Percentiles rank a stretch among this genome's conserved stretches.
These are phyloP conservation scores for Cyclotella sp. DNA, from an alignment of 108 stramenopile species.

Conservation along the genomic window DNA sequence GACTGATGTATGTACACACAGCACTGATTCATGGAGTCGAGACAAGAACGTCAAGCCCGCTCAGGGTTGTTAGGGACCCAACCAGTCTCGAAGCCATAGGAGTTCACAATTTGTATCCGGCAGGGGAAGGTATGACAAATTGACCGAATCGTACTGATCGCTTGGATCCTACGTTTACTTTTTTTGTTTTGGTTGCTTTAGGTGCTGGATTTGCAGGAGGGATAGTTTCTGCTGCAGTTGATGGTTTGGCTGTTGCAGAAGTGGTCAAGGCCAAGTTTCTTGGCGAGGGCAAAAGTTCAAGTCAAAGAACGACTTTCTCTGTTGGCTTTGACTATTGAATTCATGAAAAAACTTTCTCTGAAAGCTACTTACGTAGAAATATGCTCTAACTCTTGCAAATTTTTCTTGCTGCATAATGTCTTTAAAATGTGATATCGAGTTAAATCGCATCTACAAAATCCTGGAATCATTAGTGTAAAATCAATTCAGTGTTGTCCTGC, in stretches of 20 bases:
- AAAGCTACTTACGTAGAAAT: too few relatives aligned
- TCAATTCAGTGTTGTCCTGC: too few relatives aligned
- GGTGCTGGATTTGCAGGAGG: slow-evolving; percentile 98
- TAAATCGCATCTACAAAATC: too few relatives aligned
- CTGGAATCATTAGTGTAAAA: too few relatives aligned
- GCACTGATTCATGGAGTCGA: slow-evolving; percentile 95
- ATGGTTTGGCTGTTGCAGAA: slow-evolving; percentile 88
- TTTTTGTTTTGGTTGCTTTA: background rate
- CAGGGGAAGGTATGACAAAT: slow-evolving; percentile 70
- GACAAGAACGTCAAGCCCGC: slow-evolving; percentile 92
- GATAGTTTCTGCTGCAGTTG: slow-evolving; percentile 95
- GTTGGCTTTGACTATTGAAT: slow-evolving; percentile 43
- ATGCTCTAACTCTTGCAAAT: too few relatives aligned
- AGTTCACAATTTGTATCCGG: slow-evolving; percentile 75
- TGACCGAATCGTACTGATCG: background rate
- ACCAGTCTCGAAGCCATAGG: slow-evolving; percentile 74
- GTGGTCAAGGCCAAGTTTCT: slow-evolving; percentile 68
- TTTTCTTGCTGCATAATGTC: too few relatives aligned
- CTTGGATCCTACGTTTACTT: background rate
- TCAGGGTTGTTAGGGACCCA: slow-evolving; percentile 78
- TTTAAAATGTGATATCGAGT: too few relatives aligned
- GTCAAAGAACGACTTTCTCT: slow-evolving; percentile 4
- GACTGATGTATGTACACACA: slow-evolving; percentile 18
- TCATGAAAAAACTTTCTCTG: background rate
- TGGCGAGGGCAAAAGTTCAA: background rate